Evolutionary conservation across 176 grass and related monocot species (phyloP).

Genomic region (Oryza punctata): DNA sequence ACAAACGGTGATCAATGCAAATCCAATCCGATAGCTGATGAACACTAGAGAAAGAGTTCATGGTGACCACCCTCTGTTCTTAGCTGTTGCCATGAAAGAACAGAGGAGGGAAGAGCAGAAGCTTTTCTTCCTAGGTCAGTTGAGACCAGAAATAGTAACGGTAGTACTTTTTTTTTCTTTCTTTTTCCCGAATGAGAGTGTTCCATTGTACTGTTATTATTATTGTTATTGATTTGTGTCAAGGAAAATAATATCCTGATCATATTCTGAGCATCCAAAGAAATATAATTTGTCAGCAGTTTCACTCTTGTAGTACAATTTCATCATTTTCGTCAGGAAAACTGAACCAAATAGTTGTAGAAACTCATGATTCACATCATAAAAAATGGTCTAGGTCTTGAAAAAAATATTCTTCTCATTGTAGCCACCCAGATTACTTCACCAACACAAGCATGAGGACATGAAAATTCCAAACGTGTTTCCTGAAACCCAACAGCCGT

Average conservation of each 20-base stretch:
- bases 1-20: neutral
- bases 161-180: neutral
- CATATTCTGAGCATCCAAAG: neutral
- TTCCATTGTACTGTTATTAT: slow-evolving; percentile 37
- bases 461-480: slow-evolving; percentile 23
- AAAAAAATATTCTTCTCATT: neutral
- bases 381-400: neutral
- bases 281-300: neutral
- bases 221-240: slow-evolving; percentile 36
- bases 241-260: slow-evolving; percentile 36
- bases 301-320: neutral
- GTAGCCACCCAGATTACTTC: neutral
- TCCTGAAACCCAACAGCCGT: slow-evolving; percentile 22
- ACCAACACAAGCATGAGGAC: neutral
- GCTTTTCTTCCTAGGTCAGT: slow-evolving; percentile 44
- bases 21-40: neutral
- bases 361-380: neutral
- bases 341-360: neutral
- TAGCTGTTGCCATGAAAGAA: neutral
- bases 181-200: neutral
- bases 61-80: slow-evolving; percentile 32
- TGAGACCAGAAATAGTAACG: slow-evolving; percentile 5
- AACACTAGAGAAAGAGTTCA: slow-evolving; percentile 10
- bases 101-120: slow-evolving; percentile 48
- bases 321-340: neutral